A percentile compares a stretch with the other conserved stretches of the same genome.
Conservation (phyloP, 2,329 filamentous ascomycete species). For the Pseudocercospora crystallina region DNA sequence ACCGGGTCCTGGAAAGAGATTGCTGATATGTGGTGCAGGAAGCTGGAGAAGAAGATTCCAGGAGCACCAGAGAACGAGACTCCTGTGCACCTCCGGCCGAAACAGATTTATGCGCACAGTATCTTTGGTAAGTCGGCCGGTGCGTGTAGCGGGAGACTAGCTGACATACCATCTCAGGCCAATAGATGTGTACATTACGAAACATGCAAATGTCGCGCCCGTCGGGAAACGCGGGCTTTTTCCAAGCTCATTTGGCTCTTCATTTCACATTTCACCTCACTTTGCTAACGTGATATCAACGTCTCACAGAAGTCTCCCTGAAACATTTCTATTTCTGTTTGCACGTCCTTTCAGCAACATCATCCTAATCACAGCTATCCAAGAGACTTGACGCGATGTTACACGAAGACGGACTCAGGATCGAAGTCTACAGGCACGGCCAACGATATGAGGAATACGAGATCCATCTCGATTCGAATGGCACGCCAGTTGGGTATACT, state of each 20-base stretch:
- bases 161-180: constrained; percentile 7
- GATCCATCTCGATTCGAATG: background rate
- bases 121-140: constrained; percentile 10
- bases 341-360: background rate
- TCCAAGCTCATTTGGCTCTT: background rate
- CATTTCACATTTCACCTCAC: background rate
- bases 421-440: background rate
- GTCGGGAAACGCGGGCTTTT: background rate
- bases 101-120: constrained; percentile 40
- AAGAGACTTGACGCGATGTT: background rate
- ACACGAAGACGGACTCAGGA: background rate
- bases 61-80: constrained; percentile 50
- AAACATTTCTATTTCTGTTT: background rate
- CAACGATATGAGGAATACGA: background rate
- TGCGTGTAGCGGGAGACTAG: background rate
- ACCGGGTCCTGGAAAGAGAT: background rate
- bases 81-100: constrained; percentile 50
- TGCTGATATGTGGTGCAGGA: constrained; percentile 33
- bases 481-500: no score
- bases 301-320: background rate
- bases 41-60: constrained; percentile 54
- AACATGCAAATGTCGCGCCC: background rate
- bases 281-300: background rate
- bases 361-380: background rate
- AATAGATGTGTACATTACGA: constrained; percentile 16